Evolutionary conservation across 192 early-diverging fungal species (phyloP).

Genomic region (Coemansia sp.): DNA sequence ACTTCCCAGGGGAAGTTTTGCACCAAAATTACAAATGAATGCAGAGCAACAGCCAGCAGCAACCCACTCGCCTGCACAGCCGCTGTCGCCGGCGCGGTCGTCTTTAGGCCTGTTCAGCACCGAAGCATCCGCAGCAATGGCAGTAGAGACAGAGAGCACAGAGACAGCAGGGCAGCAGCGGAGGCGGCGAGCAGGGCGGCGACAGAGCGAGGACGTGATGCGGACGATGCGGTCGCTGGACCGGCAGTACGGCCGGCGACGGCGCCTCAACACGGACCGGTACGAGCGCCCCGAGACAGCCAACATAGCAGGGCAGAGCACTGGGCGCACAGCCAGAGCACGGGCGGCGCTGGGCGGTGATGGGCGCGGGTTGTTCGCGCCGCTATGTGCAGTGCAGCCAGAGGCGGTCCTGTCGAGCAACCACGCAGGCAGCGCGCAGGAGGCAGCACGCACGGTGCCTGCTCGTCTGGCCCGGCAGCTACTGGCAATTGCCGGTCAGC

Average conservation of each 20-base stretch:
- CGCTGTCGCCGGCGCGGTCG: conserved; percentile 20
- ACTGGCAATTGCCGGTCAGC: conserved; percentile 21
- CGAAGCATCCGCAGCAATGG: neutral
- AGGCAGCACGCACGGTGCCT: conserved; percentile 12
- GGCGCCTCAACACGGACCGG: conserved; percentile 44
- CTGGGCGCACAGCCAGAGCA: conserved; percentile 1
- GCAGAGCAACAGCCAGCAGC: too few species aligned
- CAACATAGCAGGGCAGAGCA: neutral
- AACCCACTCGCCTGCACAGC: neutral
- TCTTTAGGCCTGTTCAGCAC: conserved; percentile 24
- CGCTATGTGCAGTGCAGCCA: conserved; percentile 19
- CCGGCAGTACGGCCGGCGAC: conserved; percentile 48
- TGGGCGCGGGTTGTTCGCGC: conserved; percentile 39
- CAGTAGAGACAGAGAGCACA: neutral
- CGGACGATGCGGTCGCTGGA: conserved; percentile 50
- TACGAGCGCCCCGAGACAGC: neutral
- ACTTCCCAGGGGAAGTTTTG: too few species aligned
- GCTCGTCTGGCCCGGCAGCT: conserved; percentile 26
- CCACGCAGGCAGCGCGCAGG: neutral
- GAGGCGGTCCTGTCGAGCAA: conserved; percentile 17
- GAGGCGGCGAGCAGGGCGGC: conserved; percentile 17
- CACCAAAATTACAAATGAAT: too few species aligned
- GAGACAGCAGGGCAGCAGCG: conserved; percentile 12
- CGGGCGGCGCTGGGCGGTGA: conserved; percentile 22
- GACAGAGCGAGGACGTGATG: conserved; percentile 47